Conservation (phyloP, 1,284 basidiomycete species). For the Pseudozyma hubeiensis region DNA sequence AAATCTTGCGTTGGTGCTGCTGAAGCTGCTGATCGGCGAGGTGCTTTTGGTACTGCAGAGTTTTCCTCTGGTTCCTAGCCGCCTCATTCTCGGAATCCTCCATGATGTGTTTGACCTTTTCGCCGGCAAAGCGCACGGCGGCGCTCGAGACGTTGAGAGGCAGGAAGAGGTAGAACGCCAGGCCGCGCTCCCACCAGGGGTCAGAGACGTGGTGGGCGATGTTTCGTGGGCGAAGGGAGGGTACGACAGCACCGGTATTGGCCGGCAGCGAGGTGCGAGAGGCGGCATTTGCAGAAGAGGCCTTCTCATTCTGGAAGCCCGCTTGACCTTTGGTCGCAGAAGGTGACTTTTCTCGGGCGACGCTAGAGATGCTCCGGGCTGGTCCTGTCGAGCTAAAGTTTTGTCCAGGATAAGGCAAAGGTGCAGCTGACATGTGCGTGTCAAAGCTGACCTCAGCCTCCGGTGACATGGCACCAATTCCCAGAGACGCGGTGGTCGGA, state of each 20-base stretch:
- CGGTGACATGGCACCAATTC: constrained; percentile 26
- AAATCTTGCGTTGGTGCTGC: constrained; percentile 29
- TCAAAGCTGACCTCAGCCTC: constrained; percentile 17
- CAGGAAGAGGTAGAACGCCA: constrained; percentile 53
- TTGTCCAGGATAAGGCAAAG: constrained; percentile 8
- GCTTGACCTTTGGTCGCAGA: neutral
- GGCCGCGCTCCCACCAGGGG: constrained; percentile 50
- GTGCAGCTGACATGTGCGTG: neutral
- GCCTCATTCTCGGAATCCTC: constrained; percentile 41
- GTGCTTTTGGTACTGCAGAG: constrained; percentile 44
- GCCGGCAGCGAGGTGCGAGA: neutral
- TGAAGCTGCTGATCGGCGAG: constrained; percentile 43
- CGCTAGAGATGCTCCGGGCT: constrained; percentile 10
- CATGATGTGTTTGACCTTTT: constrained; percentile 40
- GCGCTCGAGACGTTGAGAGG: constrained; percentile 51
- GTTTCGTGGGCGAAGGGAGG: constrained; percentile 9
- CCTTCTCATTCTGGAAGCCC: constrained; percentile 1
- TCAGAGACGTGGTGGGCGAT: constrained; percentile 29
- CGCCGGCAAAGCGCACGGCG: constrained; percentile 47
- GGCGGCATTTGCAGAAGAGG: neutral
- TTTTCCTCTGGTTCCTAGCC: constrained; percentile 35
- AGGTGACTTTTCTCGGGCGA: constrained; percentile 11
- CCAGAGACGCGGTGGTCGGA: constrained; percentile 43
- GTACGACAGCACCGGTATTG: neutral
- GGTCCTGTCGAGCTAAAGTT: constrained; percentile 13